Conservation (phyloP, 164 flowering plant species). For the Dillenia turbinata region DNA sequence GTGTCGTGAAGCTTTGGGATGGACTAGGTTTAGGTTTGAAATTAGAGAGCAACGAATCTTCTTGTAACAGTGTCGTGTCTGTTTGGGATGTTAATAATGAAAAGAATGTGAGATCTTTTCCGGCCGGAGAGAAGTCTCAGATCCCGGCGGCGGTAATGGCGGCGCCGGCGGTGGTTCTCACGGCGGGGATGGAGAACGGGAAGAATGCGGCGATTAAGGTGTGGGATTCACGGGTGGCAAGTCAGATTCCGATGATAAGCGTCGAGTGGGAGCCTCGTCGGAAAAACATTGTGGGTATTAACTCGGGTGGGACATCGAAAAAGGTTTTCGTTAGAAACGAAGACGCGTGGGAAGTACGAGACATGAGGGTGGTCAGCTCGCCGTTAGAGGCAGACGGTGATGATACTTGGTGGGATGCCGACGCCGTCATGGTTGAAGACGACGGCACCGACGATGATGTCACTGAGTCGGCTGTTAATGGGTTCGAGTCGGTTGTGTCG, state of each 20-base stretch:
- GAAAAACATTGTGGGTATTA: slow-evolving; percentile 18
- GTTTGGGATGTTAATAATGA: slow-evolving; percentile 31
- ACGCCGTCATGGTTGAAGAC: slow-evolving; percentile 41
- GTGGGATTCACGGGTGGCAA: slow-evolving; percentile 53
- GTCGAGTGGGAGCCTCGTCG: slow-evolving; percentile 44
- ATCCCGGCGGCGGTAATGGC: slow-evolving; percentile 17
- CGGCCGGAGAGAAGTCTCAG: slow-evolving; percentile 6
- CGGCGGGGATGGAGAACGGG: slow-evolving; percentile 26
- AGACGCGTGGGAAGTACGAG: slow-evolving; percentile 15
- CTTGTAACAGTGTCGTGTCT: slow-evolving; percentile 19
- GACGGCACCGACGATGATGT: slow-evolving; percentile 9
- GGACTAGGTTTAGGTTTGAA: slow-evolving; percentile 33
- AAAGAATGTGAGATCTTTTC: slow-evolving; percentile 15
- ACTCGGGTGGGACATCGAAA: slow-evolving; percentile 5
- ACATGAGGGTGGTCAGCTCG: slow-evolving; percentile 15
- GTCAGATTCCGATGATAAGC: slow-evolving; percentile 33
- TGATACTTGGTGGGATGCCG: slow-evolving; percentile 61
- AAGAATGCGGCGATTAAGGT: slow-evolving; percentile 22
- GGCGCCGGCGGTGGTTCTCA: slow-evolving; percentile 31
- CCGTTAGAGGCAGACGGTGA: slow-evolving; percentile 35
- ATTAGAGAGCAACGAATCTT: slow-evolving; percentile 17
- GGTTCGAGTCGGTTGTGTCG: slow-evolving; percentile 14
- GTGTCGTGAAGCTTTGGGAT: slow-evolving; percentile 83
- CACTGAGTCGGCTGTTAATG: slow-evolving; percentile 1
- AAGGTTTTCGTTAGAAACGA: slow-evolving; percentile 14